phyloP scores from a whole-genome alignment of 2,329 filamentous ascomycete genomes.

The Nothomitra cinnamomea region DNA sequence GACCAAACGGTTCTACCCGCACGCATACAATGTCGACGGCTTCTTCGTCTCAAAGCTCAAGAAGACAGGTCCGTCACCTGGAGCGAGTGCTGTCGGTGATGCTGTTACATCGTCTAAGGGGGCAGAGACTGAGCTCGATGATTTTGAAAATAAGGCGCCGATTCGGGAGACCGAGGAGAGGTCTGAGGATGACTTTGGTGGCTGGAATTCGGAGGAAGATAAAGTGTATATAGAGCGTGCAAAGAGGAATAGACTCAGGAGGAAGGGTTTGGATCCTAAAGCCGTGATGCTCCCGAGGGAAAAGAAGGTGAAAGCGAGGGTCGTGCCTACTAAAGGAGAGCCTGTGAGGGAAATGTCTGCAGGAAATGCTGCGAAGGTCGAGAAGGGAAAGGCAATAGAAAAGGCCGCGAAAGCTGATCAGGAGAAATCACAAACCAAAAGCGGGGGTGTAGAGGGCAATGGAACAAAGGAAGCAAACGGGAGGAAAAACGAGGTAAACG shows the following conservation, averaged over 20 bases:
- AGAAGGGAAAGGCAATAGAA: background rate
- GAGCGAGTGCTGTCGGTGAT: background rate
- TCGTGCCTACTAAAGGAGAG: background rate
- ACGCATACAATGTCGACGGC: conserved; percentile 88
- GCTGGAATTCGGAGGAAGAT: conserved; percentile 34
- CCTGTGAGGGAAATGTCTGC: background rate
- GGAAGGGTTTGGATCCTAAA: conserved; percentile 31
- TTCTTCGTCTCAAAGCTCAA: conserved; percentile 98
- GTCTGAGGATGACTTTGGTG: conserved; percentile 27
- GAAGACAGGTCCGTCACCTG: conserved; percentile 60
- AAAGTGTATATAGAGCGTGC: conserved; percentile 28
- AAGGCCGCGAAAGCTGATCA: conserved; percentile 13
- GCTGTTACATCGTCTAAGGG: background rate
- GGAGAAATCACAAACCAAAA: background rate
- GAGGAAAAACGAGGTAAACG: conserved; percentile 10
- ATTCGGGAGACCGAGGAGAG: conserved; percentile 27
- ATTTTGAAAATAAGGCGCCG: conserved; percentile 42
- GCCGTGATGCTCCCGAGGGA: conserved; percentile 10
- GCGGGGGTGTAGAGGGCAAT: background rate
- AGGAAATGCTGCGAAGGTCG: background rate
- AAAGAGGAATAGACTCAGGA: conserved; percentile 24
- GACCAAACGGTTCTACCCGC: conserved; percentile 75
- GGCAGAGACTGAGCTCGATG: conserved; percentile 30
- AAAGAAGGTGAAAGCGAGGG: background rate
- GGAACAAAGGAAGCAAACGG: conserved; percentile 9